Evolutionary conservation across 768 basidiomycete species (phyloP).

Genomic region (Lactifluus volemus): DNA sequence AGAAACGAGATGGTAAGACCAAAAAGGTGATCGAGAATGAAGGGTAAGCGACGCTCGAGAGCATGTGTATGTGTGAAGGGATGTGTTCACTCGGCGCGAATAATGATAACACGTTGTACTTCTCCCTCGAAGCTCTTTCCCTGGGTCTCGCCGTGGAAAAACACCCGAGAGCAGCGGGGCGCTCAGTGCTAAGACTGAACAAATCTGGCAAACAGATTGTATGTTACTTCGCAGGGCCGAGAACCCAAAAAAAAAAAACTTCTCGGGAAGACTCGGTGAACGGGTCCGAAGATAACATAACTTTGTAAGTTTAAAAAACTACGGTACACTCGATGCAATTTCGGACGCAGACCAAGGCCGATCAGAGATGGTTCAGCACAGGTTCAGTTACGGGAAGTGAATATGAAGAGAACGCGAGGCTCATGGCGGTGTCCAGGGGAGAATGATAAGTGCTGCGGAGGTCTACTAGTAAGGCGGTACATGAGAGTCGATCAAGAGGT

Average conservation of each 20-base stretch:
- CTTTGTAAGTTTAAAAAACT: no score
- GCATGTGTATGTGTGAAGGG: not conserved
- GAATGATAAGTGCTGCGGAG: not conserved
- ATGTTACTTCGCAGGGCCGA: not conserved
- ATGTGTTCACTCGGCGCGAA: not conserved
- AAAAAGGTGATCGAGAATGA: not conserved
- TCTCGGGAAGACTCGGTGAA: not conserved
- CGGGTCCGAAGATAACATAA: slow-evolving; percentile 6
- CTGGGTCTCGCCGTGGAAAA: not conserved
- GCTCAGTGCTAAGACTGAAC: not conserved
- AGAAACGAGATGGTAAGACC: not conserved
- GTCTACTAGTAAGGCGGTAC: not conserved
- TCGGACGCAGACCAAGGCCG: not conserved
- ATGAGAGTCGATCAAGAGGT: not conserved
- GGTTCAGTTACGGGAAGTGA: not conserved
- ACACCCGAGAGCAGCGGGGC: slow-evolving; percentile 1
- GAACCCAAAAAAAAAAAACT: not conserved
- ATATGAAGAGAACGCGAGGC: no score
- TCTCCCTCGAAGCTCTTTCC: not conserved
- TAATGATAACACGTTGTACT: not conserved
- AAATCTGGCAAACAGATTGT: not conserved
- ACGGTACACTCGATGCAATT: not conserved
- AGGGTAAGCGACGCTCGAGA: not conserved
- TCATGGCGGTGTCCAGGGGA: not conserved
- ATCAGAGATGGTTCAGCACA: not conserved